Evolutionary conservation across 768 basidiomycete species (phyloP).

Genomic region (Xerocomellus chrysenteron): DNA sequence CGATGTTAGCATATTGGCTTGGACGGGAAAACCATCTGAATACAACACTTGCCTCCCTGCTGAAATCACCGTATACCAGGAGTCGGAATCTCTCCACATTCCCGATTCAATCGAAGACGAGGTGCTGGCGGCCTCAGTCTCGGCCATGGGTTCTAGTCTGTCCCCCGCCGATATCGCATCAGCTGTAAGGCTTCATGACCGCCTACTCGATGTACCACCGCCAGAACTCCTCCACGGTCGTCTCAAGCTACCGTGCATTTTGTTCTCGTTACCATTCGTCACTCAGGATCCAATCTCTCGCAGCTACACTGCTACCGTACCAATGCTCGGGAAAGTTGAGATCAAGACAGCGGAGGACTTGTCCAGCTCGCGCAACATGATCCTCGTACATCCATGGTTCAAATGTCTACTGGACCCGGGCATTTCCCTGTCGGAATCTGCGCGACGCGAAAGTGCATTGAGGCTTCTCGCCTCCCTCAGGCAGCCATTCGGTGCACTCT

Average conservation of each 20-base stretch:
- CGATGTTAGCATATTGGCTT: slow-evolving; percentile 16
- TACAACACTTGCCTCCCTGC: slow-evolving; percentile 24
- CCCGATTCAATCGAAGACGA: neutral
- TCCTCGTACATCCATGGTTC: slow-evolving; percentile 20
- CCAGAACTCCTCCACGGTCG: slow-evolving; percentile 12
- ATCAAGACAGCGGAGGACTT: slow-evolving; percentile 6
- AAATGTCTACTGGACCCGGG: neutral
- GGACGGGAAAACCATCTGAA: slow-evolving; percentile 17
- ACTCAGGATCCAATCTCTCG: neutral
- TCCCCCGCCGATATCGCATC: neutral
- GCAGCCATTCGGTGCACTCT: slow-evolving; percentile 17
- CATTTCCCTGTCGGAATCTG: neutral
- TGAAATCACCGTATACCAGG: slow-evolving; percentile 14
- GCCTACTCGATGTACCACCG: neutral
- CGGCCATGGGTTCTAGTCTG: neutral
- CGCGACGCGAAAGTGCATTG: neutral
- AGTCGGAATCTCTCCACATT: neutral
- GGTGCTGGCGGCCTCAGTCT: neutral
- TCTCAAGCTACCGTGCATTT: slow-evolving; percentile 12
- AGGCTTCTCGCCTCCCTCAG: slow-evolving; percentile 5
- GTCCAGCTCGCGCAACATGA: neutral
- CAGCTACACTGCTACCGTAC: neutral
- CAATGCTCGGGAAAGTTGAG: slow-evolving; percentile 4
- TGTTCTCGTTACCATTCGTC: neutral
- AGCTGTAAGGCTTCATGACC: slow-evolving; percentile 5